A percentile compares a stretch with the other conserved stretches of the same genome.
phyloP scores from a whole-genome alignment of 202 grass and related monocot species.

The Eragrostis tef region DNA sequence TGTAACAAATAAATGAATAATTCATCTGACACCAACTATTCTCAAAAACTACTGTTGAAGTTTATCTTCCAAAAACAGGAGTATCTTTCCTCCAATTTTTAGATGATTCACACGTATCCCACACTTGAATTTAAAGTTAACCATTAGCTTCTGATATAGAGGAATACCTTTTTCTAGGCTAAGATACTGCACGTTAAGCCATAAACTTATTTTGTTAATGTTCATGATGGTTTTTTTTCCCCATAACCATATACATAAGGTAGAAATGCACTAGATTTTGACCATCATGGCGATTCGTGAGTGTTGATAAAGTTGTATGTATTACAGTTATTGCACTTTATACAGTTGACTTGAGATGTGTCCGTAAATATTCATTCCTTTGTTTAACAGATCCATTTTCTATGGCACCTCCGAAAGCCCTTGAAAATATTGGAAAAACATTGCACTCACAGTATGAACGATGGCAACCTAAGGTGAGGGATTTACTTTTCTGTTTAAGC shows the following conservation, averaged over 20 bases:
- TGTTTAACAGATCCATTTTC: constrained; percentile 84
- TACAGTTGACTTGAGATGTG: constrained; percentile 25
- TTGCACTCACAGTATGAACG: constrained; percentile 95
- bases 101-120: background rate
- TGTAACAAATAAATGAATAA: constrained; percentile 14
- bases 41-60: background rate
- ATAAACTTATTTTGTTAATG: constrained; percentile 32
- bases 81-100: background rate
- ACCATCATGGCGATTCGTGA: background rate
- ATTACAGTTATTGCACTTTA: background rate
- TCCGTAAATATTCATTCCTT: constrained; percentile 40
- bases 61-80: background rate
- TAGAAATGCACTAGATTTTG: constrained; percentile 12
- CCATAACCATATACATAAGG: background rate
- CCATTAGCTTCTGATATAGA: constrained; percentile 8
- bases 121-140: background rate
- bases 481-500: constrained; percentile 20
- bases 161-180: background rate
- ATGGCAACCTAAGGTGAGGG: constrained; percentile 90
- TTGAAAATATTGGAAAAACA: constrained; percentile 93
- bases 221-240: constrained; percentile 20
- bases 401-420: constrained; percentile 90
- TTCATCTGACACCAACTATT: background rate
- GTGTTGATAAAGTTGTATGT: constrained; percentile 23
- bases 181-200: constrained; percentile 3